Conservation (phyloP, 2,329 filamentous ascomycete species). For the Lizonia empirigonia region DNA sequence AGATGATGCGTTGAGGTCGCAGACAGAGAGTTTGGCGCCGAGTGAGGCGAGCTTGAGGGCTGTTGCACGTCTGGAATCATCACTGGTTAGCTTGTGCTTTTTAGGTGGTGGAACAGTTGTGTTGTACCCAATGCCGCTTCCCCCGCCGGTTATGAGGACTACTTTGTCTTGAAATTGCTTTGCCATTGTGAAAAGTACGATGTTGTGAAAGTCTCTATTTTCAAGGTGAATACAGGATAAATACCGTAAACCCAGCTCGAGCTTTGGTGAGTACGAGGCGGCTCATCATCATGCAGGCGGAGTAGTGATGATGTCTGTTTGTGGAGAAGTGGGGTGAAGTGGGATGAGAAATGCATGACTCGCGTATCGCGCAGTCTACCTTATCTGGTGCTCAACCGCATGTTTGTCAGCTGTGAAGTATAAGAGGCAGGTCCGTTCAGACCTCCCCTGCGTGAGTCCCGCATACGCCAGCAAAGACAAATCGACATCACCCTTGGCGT, state of each 20-base stretch:
- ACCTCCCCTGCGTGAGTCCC: too few relatives aligned
- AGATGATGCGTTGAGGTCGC: slow-evolving; percentile 42
- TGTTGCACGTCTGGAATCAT: slow-evolving; percentile 47
- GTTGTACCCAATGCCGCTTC: slow-evolving; percentile 54
- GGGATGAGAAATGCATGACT: slow-evolving; percentile 40
- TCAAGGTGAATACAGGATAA: not conserved
- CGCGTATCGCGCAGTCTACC: slow-evolving; percentile 19
- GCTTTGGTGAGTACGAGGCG: not conserved
- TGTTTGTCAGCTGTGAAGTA: not conserved
- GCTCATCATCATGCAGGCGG: slow-evolving; percentile 15
- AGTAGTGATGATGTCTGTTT: slow-evolving; percentile 19
- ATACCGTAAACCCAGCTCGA: not conserved
- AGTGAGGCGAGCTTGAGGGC: slow-evolving; percentile 56
- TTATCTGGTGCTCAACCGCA: not conserved
- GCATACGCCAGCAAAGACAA: too few relatives aligned
- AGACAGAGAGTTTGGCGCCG: slow-evolving; percentile 47
- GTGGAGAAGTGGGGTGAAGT: slow-evolving; percentile 45
- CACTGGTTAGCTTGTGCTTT: too few relatives aligned
- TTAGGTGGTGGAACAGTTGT: not conserved
- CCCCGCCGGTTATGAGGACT: slow-evolving; percentile 40
- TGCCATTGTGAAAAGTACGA: slow-evolving; percentile 24
- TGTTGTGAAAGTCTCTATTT: not conserved
- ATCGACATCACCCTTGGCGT: not conserved
- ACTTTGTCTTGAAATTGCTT: slow-evolving; percentile 40
- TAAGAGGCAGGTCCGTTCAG: not conserved